Evolutionary conservation across 306 rosid genomes (phyloP).

Genomic region (Vachellia pachyceras): DNA sequence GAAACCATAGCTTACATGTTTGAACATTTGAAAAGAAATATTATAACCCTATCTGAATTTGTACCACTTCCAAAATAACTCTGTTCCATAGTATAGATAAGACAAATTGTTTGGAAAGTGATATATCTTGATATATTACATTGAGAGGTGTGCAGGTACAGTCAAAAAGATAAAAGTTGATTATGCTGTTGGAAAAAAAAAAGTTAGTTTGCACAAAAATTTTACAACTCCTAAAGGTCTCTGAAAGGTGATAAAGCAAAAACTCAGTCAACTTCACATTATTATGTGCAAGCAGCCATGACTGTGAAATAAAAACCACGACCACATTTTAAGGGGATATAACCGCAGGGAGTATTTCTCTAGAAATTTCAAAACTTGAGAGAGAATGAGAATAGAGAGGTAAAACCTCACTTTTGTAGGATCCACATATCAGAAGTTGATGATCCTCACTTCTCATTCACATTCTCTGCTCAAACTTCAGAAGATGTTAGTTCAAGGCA

Average conservation of each 20-base stretch:
- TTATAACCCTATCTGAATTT: no score
- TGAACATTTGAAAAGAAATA: no score
- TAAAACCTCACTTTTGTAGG: background rate
- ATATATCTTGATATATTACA: no score
- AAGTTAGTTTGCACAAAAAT: background rate
- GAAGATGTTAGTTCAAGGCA: constrained; percentile 2
- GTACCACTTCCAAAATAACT: no score
- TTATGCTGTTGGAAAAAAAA: background rate
- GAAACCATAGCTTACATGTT: no score
- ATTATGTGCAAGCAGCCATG: constrained; percentile 23
- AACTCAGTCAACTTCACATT: background rate
- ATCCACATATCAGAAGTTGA: background rate
- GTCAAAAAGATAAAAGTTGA: no score
- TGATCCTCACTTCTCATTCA: background rate
- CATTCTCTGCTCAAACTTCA: background rate
- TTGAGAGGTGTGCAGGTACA: no score
- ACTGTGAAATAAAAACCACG: constrained; percentile 33
- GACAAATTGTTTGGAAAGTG: no score
- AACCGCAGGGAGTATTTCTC: background rate
- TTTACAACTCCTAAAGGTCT: background rate
- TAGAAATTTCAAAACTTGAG: background rate
- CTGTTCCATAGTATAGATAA: no score
- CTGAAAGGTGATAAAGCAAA: background rate
- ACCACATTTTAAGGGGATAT: background rate
- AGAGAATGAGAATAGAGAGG: background rate